phyloP scores from a whole-genome alignment of 2,329 filamentous ascomycete species.

The Phaeosphaeria sp. region DNA sequence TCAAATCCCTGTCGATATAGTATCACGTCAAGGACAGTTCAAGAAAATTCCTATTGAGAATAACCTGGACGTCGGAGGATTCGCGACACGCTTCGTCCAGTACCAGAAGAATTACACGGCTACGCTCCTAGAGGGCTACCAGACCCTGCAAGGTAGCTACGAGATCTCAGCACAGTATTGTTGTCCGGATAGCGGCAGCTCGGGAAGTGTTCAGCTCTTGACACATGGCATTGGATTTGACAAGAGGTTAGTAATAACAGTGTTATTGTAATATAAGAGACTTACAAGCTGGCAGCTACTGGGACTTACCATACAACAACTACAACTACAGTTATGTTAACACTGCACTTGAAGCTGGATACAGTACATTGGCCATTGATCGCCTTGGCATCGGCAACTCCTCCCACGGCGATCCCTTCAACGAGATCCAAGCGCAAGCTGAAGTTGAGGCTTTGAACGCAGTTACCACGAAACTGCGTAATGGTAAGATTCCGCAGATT shows the following conservation, averaged over 20 bases:
- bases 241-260: conserved; percentile 48
- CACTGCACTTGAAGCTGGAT: conserved; percentile 61
- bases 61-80: conserved; percentile 65
- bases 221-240: conserved; percentile 64
- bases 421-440: conserved; percentile 64
- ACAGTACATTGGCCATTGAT: conserved; percentile 67
- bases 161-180: conserved; percentile 68
- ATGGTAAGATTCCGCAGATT: conserved; percentile 54
- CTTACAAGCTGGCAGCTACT: conserved; percentile 56
- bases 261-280: background rate
- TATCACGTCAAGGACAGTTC: conserved; percentile 62
- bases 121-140: conserved; percentile 55
- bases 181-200: conserved; percentile 53
- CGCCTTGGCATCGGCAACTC: conserved; percentile 67
- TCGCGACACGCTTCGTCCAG: conserved; percentile 46
- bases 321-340: conserved; percentile 69
- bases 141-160: conserved; percentile 61
- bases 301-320: conserved; percentile 64
- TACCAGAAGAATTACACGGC: conserved; percentile 54
- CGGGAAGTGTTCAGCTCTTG: conserved; percentile 54
- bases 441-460: conserved; percentile 65
- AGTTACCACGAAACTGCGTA: conserved; percentile 59
- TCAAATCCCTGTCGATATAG: conserved; percentile 63
- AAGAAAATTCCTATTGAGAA: conserved; percentile 54
- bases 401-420: conserved; percentile 64